Conservation (phyloP, 2,329 filamentous ascomycete species). For the Stachybotrys chartarum region DNA sequence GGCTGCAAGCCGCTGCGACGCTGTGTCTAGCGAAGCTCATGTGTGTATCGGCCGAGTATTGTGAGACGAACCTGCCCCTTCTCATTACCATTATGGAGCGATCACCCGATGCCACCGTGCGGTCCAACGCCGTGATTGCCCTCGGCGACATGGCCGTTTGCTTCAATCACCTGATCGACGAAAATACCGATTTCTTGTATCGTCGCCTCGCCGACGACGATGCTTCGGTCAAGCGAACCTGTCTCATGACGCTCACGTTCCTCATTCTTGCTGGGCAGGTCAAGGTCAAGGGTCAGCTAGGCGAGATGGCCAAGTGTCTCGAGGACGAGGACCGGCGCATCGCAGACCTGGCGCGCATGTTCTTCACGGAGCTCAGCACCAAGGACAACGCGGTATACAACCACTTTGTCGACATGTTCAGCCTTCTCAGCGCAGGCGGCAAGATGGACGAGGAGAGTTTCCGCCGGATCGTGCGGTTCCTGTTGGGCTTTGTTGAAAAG, state of each 20-base stretch:
- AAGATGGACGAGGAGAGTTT: slow-evolving; percentile 79
- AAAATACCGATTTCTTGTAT: slow-evolving; percentile 98
- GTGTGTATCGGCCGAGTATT: slow-evolving; percentile 97
- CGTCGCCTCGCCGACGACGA: slow-evolving; percentile 84
- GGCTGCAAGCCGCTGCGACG: slow-evolving; percentile 86
- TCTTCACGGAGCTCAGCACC: slow-evolving; percentile 94
- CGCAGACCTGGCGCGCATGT: slow-evolving; percentile 91
- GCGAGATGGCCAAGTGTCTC: slow-evolving; percentile 98
- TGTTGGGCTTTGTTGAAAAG: slow-evolving; percentile 96
- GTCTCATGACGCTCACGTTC: slow-evolving; percentile 97
- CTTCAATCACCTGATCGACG: slow-evolving; percentile 98
- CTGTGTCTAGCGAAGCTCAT: slow-evolving; percentile 96
- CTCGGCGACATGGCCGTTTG: slow-evolving; percentile 98
- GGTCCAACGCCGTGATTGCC: slow-evolving; percentile 93
- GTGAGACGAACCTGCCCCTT: slow-evolving; percentile 83
- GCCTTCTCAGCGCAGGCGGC: slow-evolving; percentile 75
- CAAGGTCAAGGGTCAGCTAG: slow-evolving; percentile 97
- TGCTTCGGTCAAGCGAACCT: slow-evolving; percentile 88
- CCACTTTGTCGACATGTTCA: slow-evolving; percentile 99
- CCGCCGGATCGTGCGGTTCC: slow-evolving; percentile 80
- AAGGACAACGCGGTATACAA: slow-evolving; percentile 99
- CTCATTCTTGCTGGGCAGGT: slow-evolving; percentile 94
- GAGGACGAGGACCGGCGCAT: slow-evolving; percentile 95
- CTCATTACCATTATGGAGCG: slow-evolving; percentile 98
- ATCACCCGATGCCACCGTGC: slow-evolving; percentile 83